Base-by-base conservation (phyloP, 1,139 yeast species). In the Arxiozyma heterogenica region DNA sequence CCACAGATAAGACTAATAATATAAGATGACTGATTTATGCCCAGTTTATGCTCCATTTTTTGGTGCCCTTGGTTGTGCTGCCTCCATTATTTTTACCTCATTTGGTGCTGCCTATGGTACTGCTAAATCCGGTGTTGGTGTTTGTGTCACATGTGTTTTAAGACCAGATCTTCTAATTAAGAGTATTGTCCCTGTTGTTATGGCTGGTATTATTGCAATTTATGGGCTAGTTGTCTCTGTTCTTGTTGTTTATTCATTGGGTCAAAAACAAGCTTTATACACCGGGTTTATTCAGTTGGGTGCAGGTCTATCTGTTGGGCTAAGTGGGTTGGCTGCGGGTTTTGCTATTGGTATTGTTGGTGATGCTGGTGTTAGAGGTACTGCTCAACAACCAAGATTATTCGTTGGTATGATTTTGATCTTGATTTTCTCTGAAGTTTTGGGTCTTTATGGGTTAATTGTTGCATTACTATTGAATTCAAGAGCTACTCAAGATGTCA, bases 121-220 rank as follows among this genome's bases (percentile, higher is more conserved):
- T 63, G 99, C 99, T 69, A 94, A 94, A 77, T 86, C 96, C 46
- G 99, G 99, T 76, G 95, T 93, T 61, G 98, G 99, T 83, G 91
- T 94, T 71, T 90, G 97, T 78, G 98, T 96, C 71, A 90, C 97
- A 64, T 88, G 96, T 75, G 96, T 91, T 59, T 79, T 93, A 72
- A 87, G 97, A 81, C 98, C 98, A 61, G 98, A 93, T 73, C 80
- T 89, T 73, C 81, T 86, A 75, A 95, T 90, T 63, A 86, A 82
- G 74, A 85, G 83, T 73, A 83, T 87, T 69, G 94, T 94, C 61
- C 98, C 98, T 59, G 98, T 94, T 64, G 86, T 94, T 76, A 91
- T 94, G 97, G 96, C 98, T 60, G 99, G 99, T 87, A 94, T 94
- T 72, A 87, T 94, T 75, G 97, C 98, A 73, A 94, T 94, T 76